phyloP scores from a whole-genome alignment of 306 rosid species.

The Luffa acutangula region DNA sequence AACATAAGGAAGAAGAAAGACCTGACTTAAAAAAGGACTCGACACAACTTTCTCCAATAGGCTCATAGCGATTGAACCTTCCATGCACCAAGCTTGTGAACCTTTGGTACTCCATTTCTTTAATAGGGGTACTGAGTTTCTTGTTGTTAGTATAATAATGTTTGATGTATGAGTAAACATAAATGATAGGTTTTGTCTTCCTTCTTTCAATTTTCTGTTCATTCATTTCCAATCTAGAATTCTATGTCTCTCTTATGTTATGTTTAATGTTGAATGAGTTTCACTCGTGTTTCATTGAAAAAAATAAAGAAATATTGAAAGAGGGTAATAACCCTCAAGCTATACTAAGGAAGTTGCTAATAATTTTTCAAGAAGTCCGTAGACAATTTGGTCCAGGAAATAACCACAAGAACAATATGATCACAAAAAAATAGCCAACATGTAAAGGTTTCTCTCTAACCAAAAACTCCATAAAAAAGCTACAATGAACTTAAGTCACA shows the following conservation, averaged over 20 bases:
- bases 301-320: background rate
- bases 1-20: conserved; percentile 54
- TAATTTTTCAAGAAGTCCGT: background rate
- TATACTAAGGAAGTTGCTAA: background rate
- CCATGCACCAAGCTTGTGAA: background rate
- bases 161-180: background rate
- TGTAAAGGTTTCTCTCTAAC: background rate
- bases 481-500: background rate
- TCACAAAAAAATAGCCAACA: background rate
- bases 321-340: background rate
- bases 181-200: background rate
- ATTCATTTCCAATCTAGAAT: background rate
- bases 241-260: background rate
- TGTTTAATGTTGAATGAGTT: background rate
- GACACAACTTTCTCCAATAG: background rate
- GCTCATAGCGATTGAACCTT: background rate
- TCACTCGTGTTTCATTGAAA: background rate
- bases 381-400: background rate
- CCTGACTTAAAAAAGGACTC: background rate
- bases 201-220: background rate
- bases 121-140: background rate
- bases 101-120: background rate
- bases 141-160: background rate
- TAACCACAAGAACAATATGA: background rate
- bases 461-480: background rate